phyloP scores from a whole-genome alignment of 768 basidiomycete species.

The Lactarius sanguifluus region DNA sequence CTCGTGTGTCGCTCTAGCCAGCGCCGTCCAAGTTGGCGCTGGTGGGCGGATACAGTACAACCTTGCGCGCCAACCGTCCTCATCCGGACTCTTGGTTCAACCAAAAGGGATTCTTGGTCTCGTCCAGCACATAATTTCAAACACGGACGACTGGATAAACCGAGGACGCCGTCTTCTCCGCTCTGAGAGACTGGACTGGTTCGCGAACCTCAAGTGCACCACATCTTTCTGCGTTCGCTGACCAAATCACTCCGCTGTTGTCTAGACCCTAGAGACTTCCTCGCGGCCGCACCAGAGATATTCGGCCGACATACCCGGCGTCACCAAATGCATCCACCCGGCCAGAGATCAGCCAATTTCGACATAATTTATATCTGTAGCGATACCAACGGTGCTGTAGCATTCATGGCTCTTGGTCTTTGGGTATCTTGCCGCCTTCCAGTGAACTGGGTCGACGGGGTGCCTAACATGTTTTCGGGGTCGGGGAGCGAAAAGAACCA shows the following conservation, averaged over 20 bases:
- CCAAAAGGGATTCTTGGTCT: not conserved
- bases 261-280: not conserved
- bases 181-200: slow-evolving; percentile 15
- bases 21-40: too few species aligned
- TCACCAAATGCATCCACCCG: not conserved
- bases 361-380: not conserved
- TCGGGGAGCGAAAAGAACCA: not conserved
- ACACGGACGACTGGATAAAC: not conserved
- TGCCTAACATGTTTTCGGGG: not conserved
- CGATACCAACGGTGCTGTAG: too few species aligned
- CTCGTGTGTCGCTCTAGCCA: not conserved
- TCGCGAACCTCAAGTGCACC: slow-evolving; percentile 8
- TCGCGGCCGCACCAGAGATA: not conserved
- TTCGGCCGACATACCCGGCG: not conserved
- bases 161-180: not conserved
- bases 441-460: not conserved
- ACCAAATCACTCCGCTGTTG: slow-evolving; percentile 1
- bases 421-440: not conserved
- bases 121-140: not conserved
- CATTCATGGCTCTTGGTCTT: not conserved
- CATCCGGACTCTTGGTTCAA: not conserved
- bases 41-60: not conserved
- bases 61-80: too few species aligned
- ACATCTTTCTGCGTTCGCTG: not conserved
- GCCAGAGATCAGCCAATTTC: not conserved